phyloP scores from a whole-genome alignment of 2,329 filamentous ascomycete species.

The Cladorrhinum sp. region DNA sequence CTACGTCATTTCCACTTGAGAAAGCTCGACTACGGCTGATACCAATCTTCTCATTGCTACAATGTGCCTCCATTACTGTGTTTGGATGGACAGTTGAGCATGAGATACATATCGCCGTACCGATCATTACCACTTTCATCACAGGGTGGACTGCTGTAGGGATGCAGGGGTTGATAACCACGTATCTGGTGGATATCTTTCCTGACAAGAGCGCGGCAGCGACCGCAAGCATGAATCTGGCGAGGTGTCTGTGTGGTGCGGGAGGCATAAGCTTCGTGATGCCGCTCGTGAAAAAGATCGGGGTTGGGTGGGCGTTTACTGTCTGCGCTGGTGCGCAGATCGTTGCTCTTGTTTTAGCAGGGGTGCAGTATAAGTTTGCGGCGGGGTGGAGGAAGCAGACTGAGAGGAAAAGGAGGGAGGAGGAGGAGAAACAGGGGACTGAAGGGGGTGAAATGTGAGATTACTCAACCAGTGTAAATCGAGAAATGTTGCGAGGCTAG shows the following conservation, averaged over 20 bases:
- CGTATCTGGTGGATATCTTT: constrained; percentile 54
- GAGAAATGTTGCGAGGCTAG: too few relatives aligned
- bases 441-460: not conserved
- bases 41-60: not conserved
- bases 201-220: constrained; percentile 47
- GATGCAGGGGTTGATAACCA: constrained; percentile 47
- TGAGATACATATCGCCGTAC: constrained; percentile 42
- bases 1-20: not conserved
- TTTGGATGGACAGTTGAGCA: not conserved
- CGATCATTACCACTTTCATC: constrained; percentile 49
- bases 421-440: not conserved
- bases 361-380: constrained; percentile 43
- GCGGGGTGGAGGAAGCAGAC: constrained; percentile 35
- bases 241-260: constrained; percentile 50
- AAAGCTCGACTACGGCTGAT: not conserved
- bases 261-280: constrained; percentile 49
- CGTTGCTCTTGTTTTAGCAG: constrained; percentile 43
- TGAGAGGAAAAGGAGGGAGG: not conserved
- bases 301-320: constrained; percentile 46
- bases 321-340: constrained; percentile 43
- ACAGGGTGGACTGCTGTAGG: constrained; percentile 51
- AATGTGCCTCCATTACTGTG: not conserved
- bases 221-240: constrained; percentile 52
- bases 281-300: constrained; percentile 46
- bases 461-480: too few relatives aligned